Conservation (phyloP, 2,329 filamentous ascomycete species). For the Orbilia blumenaviensis region DNA sequence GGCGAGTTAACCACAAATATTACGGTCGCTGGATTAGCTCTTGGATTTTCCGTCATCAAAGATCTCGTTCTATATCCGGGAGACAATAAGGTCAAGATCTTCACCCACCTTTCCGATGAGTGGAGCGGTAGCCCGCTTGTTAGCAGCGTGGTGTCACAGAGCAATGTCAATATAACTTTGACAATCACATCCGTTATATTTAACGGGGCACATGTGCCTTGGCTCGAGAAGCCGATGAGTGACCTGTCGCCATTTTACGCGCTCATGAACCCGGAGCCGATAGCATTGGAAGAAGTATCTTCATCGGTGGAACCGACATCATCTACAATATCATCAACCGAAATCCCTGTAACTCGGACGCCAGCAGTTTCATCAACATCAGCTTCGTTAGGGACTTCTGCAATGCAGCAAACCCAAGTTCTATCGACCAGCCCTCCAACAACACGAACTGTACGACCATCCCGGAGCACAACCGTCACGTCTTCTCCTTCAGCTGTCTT, state of each 20-base stretch:
- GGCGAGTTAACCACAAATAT: constrained; percentile 73
- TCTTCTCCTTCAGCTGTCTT: neutral
- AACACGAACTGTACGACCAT: neutral
- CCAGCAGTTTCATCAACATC: neutral
- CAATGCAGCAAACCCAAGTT: neutral
- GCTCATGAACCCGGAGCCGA: constrained; percentile 15
- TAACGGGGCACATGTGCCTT: constrained; percentile 54
- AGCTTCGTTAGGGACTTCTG: neutral
- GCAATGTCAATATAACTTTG: constrained; percentile 51
- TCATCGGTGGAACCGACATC: neutral
- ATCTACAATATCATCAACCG: neutral
- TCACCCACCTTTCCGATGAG: constrained; percentile 64
- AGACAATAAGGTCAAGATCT: constrained; percentile 67
- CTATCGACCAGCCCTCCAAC: neutral
- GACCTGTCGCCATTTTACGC: constrained; percentile 37
- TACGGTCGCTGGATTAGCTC: constrained; percentile 65
- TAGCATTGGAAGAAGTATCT: neutral
- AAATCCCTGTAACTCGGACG: neutral
- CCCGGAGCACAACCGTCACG: neutral
- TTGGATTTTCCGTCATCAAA: constrained; percentile 69
- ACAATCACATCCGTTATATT: constrained; percentile 55
- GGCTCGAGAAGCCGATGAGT: constrained; percentile 55
- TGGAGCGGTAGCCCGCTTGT: constrained; percentile 64
- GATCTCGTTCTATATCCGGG: constrained; percentile 70
- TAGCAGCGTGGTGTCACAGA: constrained; percentile 21